Percentiles rank a stretch among this genome's conserved stretches.
phyloP scores from a whole-genome alignment of 2,329 filamentous ascomycete species.

The Xylariaceae sp. region DNA sequence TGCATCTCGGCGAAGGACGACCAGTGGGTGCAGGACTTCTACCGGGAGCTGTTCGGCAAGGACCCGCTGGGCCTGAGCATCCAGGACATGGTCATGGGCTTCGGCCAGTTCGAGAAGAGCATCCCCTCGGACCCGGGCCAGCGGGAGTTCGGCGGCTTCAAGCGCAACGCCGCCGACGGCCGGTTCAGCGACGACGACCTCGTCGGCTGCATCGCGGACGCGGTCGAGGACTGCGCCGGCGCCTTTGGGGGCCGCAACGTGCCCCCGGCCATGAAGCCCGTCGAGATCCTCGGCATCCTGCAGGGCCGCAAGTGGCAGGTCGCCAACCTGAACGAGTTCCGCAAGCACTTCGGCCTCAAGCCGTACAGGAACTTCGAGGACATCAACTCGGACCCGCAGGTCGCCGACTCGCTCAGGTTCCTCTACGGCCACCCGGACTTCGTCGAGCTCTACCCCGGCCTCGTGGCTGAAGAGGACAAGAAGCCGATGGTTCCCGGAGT shows the following conservation, averaged over 20 bases:
- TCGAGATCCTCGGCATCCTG: constrained; percentile 75
- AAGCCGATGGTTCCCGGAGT: constrained; percentile 65
- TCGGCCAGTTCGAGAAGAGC: constrained; percentile 53
- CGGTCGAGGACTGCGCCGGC: constrained; percentile 69
- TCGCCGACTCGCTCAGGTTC: constrained; percentile 56
- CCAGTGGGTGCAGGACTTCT: constrained; percentile 68
- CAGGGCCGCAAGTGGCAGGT: constrained; percentile 72
- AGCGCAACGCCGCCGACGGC: constrained; percentile 56
- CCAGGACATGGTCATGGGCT: constrained; percentile 52
- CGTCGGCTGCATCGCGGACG: constrained; percentile 68
- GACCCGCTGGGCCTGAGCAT: constrained; percentile 48
- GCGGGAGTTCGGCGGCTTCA: constrained; percentile 61
- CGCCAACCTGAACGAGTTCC: constrained; percentile 75
- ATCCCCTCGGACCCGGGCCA: constrained; percentile 60
- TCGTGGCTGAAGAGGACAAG: constrained; percentile 71
- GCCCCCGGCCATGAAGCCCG: constrained; percentile 62
- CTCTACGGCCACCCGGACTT: constrained; percentile 73
- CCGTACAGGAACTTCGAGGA: constrained; percentile 72
- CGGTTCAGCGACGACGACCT: constrained; percentile 70
- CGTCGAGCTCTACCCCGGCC: constrained; percentile 73
- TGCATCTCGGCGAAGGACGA: constrained; percentile 70
- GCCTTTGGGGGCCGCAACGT: constrained; percentile 68
- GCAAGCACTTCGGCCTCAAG: constrained; percentile 72
- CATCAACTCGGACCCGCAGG: constrained; percentile 69
- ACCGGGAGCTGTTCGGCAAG: constrained; percentile 54